Evolutionary conservation across 2,329 filamentous ascomycete species (phyloP).

Genomic region (Apiospora marii): DNA sequence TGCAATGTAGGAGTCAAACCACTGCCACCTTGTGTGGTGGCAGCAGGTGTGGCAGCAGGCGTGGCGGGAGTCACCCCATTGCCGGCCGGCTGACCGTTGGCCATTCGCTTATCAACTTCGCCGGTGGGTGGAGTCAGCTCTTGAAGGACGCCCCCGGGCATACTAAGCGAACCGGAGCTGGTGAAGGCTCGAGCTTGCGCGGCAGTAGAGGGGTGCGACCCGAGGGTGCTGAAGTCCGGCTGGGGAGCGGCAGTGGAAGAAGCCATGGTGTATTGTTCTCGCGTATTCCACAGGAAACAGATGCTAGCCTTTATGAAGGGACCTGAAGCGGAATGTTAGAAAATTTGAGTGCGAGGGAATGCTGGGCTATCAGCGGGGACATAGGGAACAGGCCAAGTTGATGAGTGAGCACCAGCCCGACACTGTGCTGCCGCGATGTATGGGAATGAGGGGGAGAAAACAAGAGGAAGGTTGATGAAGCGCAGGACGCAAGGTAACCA

Average conservation of each 20-base stretch:
- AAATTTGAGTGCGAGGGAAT: neutral
- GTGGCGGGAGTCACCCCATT: conserved; percentile 88
- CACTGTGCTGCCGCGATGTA: neutral
- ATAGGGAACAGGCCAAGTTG: neutral
- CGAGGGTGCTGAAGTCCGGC: conserved; percentile 75
- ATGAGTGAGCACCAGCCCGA: neutral
- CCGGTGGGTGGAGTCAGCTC: conserved; percentile 83
- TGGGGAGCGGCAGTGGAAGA: conserved; percentile 68
- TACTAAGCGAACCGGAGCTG: conserved; percentile 89
- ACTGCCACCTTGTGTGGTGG: conserved; percentile 77
- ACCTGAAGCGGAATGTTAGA: neutral
- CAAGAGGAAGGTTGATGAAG: neutral
- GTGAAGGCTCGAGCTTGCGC: conserved; percentile 96
- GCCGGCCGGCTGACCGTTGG: conserved; percentile 65
- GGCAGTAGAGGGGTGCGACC: conserved; percentile 83
- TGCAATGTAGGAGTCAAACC: conserved; percentile 93
- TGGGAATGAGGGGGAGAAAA: neutral
- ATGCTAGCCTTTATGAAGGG: conserved; percentile 7
- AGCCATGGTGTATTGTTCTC: conserved; percentile 11
- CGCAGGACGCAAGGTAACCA: neutral
- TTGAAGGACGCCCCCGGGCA: conserved; percentile 79
- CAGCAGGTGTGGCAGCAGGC: conserved; percentile 89
- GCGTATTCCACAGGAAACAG: conserved; percentile 39
- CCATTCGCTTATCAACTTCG: conserved; percentile 68
- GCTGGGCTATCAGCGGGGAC: neutral